phyloP scores from a whole-genome alignment of 306 rosid genomes.

The Dryas octopetala region DNA sequence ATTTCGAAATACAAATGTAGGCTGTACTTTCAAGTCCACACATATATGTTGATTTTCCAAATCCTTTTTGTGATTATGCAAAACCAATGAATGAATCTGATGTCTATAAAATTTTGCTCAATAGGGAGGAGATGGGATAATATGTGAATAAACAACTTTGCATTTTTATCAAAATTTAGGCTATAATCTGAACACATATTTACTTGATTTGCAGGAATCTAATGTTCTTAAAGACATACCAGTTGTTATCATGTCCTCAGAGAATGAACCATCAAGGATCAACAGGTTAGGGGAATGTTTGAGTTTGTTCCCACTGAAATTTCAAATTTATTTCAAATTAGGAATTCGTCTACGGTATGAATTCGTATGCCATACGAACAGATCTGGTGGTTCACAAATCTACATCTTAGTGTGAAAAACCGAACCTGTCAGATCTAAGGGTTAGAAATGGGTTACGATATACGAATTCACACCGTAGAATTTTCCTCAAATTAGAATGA shows the following conservation, averaged over 20 bases:
- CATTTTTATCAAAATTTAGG: background rate
- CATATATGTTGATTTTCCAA: background rate
- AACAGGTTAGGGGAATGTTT: slow-evolving; percentile 47
- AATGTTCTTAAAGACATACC: slow-evolving; percentile 78
- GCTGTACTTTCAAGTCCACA: background rate
- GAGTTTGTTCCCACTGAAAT: background rate
- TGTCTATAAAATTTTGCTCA: background rate
- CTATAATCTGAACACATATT: background rate
- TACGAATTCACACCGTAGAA: no score
- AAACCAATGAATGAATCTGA: background rate
- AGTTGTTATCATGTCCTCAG: slow-evolving; percentile 93
- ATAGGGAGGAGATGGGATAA: background rate
- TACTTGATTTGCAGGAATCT: slow-evolving; percentile 60
- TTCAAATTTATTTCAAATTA: slow-evolving; percentile 10
- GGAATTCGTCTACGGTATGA: no score
- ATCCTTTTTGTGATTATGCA: background rate
- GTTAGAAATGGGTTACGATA: no score
- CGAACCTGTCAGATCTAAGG: no score
- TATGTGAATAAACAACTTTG: background rate
- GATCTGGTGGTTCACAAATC: background rate
- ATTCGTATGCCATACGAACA: background rate
- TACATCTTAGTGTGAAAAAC: no score
- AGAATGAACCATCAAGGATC: slow-evolving; percentile 81
- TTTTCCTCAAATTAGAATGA: no score
- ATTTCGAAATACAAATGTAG: background rate